Evolutionary conservation across 2,329 filamentous ascomycete species (phyloP).

Genomic region (Diaporthe sp.): DNA sequence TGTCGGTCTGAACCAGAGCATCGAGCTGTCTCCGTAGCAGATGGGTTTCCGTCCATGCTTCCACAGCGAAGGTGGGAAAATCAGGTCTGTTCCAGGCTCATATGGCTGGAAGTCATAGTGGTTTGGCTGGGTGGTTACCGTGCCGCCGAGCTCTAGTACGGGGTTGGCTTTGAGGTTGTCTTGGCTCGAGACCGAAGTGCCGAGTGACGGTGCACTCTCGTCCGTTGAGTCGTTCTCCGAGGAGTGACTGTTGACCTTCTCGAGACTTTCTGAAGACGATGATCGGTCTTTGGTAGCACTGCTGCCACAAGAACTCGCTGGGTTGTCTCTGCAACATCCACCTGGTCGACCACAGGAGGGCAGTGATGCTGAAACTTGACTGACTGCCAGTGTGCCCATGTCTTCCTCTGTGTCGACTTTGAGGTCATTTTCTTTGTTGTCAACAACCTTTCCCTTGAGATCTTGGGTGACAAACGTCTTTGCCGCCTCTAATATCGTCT

Average conservation of each 20-base stretch:
- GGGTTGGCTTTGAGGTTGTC: slow-evolving; percentile 63
- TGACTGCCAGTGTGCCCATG: neutral
- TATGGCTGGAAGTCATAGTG: slow-evolving; percentile 95
- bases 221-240: slow-evolving; percentile 2
- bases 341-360: slow-evolving; percentile 19
- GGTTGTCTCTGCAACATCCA: slow-evolving; percentile 13
- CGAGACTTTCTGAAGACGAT: neutral
- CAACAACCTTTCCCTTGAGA: slow-evolving; percentile 57
- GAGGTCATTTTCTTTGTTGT: slow-evolving; percentile 36
- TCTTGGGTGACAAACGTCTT: slow-evolving; percentile 82
- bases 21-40: slow-evolving; percentile 92
- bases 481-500: slow-evolving; percentile 93
- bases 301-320: slow-evolving; percentile 1
- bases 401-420: neutral
- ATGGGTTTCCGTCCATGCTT: slow-evolving; percentile 86
- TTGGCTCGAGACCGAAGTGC: slow-evolving; percentile 79
- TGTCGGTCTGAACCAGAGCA: slow-evolving; percentile 94
- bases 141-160: slow-evolving; percentile 41
- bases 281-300: neutral
- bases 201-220: neutral
- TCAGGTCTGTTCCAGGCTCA: slow-evolving; percentile 91
- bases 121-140: slow-evolving; percentile 78
- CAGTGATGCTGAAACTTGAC: neutral
- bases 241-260: slow-evolving; percentile 3
- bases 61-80: slow-evolving; percentile 88